Evolutionary conservation across 768 basidiomycete species (phyloP).

Genomic region (Cytidiella melzeri): DNA sequence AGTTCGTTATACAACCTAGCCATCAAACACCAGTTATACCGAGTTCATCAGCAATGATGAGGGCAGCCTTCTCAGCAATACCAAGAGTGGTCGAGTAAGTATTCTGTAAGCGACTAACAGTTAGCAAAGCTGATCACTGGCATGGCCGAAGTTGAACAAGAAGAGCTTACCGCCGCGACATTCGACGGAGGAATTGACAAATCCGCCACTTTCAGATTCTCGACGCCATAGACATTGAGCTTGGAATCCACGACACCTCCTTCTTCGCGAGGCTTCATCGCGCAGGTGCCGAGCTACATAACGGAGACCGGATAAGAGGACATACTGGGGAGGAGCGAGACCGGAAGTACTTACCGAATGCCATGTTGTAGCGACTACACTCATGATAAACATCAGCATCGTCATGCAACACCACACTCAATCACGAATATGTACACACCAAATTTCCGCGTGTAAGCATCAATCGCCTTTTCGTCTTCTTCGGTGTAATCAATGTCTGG

Average conservation of each 20-base stretch:
- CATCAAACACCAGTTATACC: conserved; percentile 22
- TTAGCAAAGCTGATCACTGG: neutral
- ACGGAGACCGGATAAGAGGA: too few species aligned
- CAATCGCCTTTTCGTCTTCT: conserved; percentile 31
- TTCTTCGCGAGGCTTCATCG: conserved; percentile 55
- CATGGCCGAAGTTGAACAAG: neutral
- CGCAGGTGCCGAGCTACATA: conserved; percentile 57
- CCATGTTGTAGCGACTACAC: conserved; percentile 25
- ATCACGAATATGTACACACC: conserved; percentile 9
- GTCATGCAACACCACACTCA: neutral
- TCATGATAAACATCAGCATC: neutral
- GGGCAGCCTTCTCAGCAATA: conserved; percentile 57
- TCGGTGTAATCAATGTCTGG: conserved; percentile 27
- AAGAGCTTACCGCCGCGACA: conserved; percentile 24
- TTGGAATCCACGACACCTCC: conserved; percentile 57
- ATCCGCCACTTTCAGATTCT: conserved; percentile 50
- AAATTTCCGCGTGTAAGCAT: conserved; percentile 19
- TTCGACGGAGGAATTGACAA: conserved; percentile 34
- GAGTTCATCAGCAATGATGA: conserved; percentile 51
- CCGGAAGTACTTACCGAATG: conserved; percentile 25
- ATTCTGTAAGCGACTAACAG: conserved; percentile 24
- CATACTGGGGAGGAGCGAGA: too few species aligned
- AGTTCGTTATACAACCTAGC: too few species aligned
- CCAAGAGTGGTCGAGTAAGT: conserved; percentile 38
- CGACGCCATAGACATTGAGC: conserved; percentile 58